Base-by-base conservation (phyloP, 2,329 filamentous ascomycete species). In the Chrysoporthe austroafricana region DNA sequence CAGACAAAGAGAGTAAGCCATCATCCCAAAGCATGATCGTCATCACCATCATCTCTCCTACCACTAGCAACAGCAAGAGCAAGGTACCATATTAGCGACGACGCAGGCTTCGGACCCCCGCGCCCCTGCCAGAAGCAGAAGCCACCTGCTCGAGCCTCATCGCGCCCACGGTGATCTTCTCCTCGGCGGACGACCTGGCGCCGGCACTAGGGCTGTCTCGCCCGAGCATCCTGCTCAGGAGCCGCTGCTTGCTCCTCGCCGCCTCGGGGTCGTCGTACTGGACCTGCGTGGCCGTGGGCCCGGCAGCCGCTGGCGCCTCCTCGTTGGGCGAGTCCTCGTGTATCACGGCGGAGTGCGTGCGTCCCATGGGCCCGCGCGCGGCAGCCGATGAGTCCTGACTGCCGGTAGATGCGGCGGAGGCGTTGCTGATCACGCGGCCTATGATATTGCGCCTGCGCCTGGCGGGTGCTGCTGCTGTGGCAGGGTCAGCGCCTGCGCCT, bases 341-440 rank as follows among this genome's bases (percentile, higher is more conserved):
- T 0, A 60, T 21, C 7, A 63, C 36, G 16, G 58, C 66, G 21
- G 68, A 64, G 48, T 43, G 56, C 16, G 67, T 68, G 54, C 64
- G 65, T 16, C 58, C 66, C 54, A 70, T n/a, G 3, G 59, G 21
- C 43, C 26, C 42, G 7, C 43, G 59, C 8, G 42, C 43, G 59
- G 21, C 59, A 34, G 42, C n/a, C 36, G 75, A 76, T 0, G 79
- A 79, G 32, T 83, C 82, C 18, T 77, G 78, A 64, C 84, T 83
- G 57, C 76, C 79, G 63, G 78, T 83, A 64, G 84, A 86, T 5
- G 79, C 79, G 1, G 82, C 82, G 2, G 86, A 89, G 2, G 81
- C 81, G 72, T 88, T 88, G 77, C 86, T 88, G 39, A 85, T 76
- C 3, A 85, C 87, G 13, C 87, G 84, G 5, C 87, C 87, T 3